A percentile compares a stretch with the other conserved stretches of the same genome.
These are phyloP conservation scores for Porcisia hertigi DNA, from an alignment of 208 protist genomes.

Conservation along the genomic window DNA sequence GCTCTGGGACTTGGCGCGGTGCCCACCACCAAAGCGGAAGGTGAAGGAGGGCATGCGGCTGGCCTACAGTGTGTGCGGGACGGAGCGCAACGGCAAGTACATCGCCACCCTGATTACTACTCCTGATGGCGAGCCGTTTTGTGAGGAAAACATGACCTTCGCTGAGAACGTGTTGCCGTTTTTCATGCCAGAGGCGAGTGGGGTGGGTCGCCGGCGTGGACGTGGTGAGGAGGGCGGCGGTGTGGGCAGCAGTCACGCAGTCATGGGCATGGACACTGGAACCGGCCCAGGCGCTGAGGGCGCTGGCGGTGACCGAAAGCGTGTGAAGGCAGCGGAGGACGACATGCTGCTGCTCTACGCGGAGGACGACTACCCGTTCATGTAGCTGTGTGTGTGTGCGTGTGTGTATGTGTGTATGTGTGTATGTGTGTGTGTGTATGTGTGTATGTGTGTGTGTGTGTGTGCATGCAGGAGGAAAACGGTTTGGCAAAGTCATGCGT, in stretches of 20 bases:
- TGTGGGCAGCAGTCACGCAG: conserved; percentile 12
- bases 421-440: neutral
- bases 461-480: no score
- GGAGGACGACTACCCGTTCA: conserved; percentile 59
- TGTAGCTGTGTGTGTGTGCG: conserved; percentile 12
- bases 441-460: no score
- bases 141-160: conserved; percentile 47
- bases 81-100: conserved; percentile 55
- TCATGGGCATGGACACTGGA: conserved; percentile 15
- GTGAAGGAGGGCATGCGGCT: conserved; percentile 58
- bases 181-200: conserved; percentile 10
- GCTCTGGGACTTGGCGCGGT: conserved; percentile 55
- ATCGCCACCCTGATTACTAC: conserved; percentile 76
- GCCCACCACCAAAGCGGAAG: conserved; percentile 36
- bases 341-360: conserved; percentile 61
- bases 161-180: conserved; percentile 37
- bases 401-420: neutral
- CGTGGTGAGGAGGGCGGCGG: conserved; percentile 23
- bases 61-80: conserved; percentile 57
- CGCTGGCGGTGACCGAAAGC: conserved; percentile 26
- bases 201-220: conserved; percentile 14
- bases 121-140: conserved; percentile 47
- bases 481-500: no score
- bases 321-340: conserved; percentile 46
- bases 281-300: conserved; percentile 12